These are phyloP conservation scores for Pyrenochaeta sp. DNA, from an alignment of 2,329 filamentous ascomycete species.

Conservation along the genomic window DNA sequence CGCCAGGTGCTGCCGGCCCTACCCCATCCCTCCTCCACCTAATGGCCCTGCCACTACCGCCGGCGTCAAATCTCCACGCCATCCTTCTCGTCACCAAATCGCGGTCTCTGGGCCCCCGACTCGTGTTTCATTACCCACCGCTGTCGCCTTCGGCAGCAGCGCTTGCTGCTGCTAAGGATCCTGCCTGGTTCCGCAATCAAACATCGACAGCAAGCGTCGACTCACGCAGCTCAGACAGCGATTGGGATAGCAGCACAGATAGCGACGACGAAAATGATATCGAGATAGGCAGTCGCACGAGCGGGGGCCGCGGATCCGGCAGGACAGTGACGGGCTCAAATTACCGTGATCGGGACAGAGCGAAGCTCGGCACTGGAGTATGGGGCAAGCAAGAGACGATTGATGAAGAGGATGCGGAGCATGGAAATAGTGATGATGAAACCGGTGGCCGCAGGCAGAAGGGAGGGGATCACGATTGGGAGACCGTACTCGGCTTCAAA, in stretches of 20 bases:
- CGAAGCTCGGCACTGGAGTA: slow-evolving; percentile 33
- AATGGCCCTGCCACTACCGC: slow-evolving; percentile 46
- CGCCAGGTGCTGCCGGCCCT: slow-evolving; percentile 1
- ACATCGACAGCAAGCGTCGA: slow-evolving; percentile 47
- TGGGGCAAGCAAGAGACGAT: slow-evolving; percentile 48
- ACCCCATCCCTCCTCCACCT: slow-evolving; percentile 7
- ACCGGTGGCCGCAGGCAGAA: slow-evolving; percentile 17
- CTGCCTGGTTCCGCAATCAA: slow-evolving; percentile 49
- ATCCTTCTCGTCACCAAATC: slow-evolving; percentile 52
- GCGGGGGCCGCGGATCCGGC: slow-evolving; percentile 42
- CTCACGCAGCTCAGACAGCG: slow-evolving; percentile 44
- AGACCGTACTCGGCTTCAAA: slow-evolving; percentile 50
- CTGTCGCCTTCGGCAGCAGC: slow-evolving; percentile 48
- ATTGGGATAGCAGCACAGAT: slow-evolving; percentile 50
- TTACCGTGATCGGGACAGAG: slow-evolving; percentile 36
- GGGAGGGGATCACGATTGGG: slow-evolving; percentile 49
- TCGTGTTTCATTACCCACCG: slow-evolving; percentile 54
- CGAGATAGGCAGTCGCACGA: slow-evolving; percentile 47
- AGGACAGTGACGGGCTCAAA: slow-evolving; percentile 34
- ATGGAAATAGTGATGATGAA: slow-evolving; percentile 21
- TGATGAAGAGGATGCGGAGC: slow-evolving; percentile 46
- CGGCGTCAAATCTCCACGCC: slow-evolving; percentile 49
- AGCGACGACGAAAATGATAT: slow-evolving; percentile 45
- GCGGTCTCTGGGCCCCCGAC: slow-evolving; percentile 49
- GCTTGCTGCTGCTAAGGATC: slow-evolving; percentile 42